Conservation (phyloP, 352 stramenopile species). For the Globisporangium carolinianum region DNA sequence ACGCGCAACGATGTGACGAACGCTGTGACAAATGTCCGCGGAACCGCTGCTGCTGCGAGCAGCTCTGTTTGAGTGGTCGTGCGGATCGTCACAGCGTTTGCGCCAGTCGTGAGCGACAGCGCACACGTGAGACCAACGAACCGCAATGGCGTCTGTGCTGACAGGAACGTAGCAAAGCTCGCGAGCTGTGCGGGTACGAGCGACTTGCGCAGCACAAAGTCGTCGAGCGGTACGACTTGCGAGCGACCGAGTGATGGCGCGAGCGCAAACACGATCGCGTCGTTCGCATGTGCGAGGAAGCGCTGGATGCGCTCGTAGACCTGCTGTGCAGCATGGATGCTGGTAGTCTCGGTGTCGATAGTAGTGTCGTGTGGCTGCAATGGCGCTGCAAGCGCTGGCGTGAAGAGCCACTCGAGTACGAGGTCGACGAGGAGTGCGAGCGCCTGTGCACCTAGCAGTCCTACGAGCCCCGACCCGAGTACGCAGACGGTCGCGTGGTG, state of each 20-base stretch:
- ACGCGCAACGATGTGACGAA: constrained; percentile 20
- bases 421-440: constrained; percentile 27
- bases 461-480: constrained; percentile 29
- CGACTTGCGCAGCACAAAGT: constrained; percentile 56
- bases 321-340: background rate
- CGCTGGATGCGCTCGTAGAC: constrained; percentile 24
- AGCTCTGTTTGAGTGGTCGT: constrained; percentile 16
- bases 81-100: constrained; percentile 30
- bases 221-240: constrained; percentile 23
- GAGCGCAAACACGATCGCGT: constrained; percentile 31
- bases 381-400: background rate
- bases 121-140: constrained; percentile 44
- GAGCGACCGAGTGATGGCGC: constrained; percentile 24
- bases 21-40: constrained; percentile 21
- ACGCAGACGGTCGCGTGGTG: constrained; percentile 15
- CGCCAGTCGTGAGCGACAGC: constrained; percentile 24
- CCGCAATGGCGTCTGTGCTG: background rate
- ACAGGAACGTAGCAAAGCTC: constrained; percentile 11
- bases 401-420: constrained; percentile 52
- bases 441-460: constrained; percentile 22
- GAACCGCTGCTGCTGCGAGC: constrained; percentile 17
- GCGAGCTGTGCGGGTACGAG: constrained; percentile 37
- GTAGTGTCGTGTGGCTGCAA: background rate
- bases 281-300: constrained; percentile 25
- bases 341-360: background rate